Evolutionary conservation across 2,329 filamentous ascomycete genomes (phyloP), one percentile per base, ranked within the genome.

Genomic region (Colletotrichum aenigma): DNA sequence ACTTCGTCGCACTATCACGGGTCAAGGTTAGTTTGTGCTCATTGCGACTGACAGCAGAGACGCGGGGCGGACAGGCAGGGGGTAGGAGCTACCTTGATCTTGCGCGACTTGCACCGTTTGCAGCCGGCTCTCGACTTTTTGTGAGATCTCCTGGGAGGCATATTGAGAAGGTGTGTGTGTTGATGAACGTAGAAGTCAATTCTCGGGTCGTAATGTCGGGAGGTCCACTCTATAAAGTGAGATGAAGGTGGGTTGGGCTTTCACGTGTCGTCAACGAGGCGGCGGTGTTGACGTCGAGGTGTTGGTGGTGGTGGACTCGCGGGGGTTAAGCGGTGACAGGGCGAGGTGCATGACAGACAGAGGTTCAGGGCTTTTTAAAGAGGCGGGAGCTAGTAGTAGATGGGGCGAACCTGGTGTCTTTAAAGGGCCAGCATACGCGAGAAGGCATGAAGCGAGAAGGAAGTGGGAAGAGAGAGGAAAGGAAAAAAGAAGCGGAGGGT

Each of bases 101-200:
- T 94, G 76, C 93, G 87, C 71, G 87, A 86, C 84, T 94, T 94
- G 84, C 93, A 94, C 74, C 91, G 86, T 77, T 89, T 88, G 79
- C 93, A 94, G 61, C 93, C 93, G 67, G 92, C 89, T 78, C 93
- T 89, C 72, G 91, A 93, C 85, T 94, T 94, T 81, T 93, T 94
- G 83, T 94, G 93, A 56, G 92, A 93, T 81, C 92, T 88, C 80
- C 92, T 87, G 34, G 92, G 92, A 76, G 92, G 91, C 91, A 93
- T 93, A 62, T 77, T 82, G 77, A 16, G 24, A 34, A 24, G 5
- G 71, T 8, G 13, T 38, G 26, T n/a, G 43, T 13, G n/a, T 36
- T 18, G 52, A 21, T 18, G 34, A 48, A 3, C 15, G 52, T 28
- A 34, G 24, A 43, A 26, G 30, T 28, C 24, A 28, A 55, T 18